phyloP scores from a whole-genome alignment of 176 grass and related monocot species.

The Alopecurus myosuroides region DNA sequence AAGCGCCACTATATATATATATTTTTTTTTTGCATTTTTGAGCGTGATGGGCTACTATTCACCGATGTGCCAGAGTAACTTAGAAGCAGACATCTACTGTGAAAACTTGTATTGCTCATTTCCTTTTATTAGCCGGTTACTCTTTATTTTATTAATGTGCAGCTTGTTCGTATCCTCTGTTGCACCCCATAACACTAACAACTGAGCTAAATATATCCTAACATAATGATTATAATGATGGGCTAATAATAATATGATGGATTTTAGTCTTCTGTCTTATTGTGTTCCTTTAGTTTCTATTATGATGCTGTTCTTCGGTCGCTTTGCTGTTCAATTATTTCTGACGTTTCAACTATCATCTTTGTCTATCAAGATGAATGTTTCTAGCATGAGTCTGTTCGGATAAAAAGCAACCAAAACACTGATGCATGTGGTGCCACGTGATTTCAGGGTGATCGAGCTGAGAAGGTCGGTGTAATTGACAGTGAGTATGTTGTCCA shows the following conservation, averaged over 20 bases:
- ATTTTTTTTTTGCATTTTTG: not conserved
- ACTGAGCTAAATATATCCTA: not conserved
- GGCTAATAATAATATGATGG: not conserved
- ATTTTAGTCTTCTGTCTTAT: not conserved
- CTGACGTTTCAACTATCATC: not conserved
- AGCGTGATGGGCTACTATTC: not conserved
- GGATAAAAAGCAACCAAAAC: not conserved
- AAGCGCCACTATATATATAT: not conserved
- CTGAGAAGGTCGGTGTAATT: constrained; percentile 95
- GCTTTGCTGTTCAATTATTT: not conserved
- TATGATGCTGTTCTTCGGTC: not conserved
- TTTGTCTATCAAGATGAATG: not conserved
- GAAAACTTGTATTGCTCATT: not conserved
- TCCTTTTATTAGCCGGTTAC: not conserved
- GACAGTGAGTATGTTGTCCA: constrained; percentile 92
- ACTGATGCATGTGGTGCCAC: constrained; percentile 12
- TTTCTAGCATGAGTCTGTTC: not conserved
- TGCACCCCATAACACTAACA: too few species aligned
- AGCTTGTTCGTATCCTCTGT: not conserved
- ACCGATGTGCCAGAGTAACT: not conserved
- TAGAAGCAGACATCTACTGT: not conserved
- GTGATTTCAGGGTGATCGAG: constrained; percentile 86
- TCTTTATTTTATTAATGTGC: too few species aligned
- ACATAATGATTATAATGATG: not conserved
- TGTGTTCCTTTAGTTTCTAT: not conserved